Base-by-base conservation (phyloP, 768 basidiomycete genomes). In the Clitopilus hobsonii region DNA sequence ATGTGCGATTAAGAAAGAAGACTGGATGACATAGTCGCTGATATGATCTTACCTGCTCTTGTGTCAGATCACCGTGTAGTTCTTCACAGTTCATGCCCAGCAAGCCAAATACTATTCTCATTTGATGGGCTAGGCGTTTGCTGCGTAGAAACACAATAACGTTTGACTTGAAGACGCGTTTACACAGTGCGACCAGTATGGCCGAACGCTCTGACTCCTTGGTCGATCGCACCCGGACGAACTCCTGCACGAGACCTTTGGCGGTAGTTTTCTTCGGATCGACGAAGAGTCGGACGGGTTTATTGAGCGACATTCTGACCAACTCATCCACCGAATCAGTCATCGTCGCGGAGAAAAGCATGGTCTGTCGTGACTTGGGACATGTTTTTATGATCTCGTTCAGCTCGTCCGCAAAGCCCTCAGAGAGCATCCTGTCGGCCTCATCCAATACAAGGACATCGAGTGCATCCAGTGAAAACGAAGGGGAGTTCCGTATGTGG, bases 331-430 rank as follows among this genome's bases (percentile, higher is more conserved):
- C 89, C 1, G 90, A 89, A 69, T 99, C 97, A 3, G 95, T 98
- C 90, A 98, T 98, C 1, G 97, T 99, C 2, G 97, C 97, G 0
- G 94, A 97, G 72, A 99, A 99, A 30, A 99, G 79, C 94, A 99
- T 96, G 3, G 97, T 98, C 68, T 98, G 97, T 30, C 97, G 83
- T 23, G 89, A 88, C 20, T 71, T 70, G 1, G 94, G 94, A 66
- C 94, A 97, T 16, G 90, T 82, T 63, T 86, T 88, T 71, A 98
- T 86, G 62, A 99, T 97, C 71, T 99, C 97, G 16, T 83, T 75
- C 28, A 99, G 77, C 69, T 98, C 97, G 67, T 95, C 97, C 6
- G 89, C 85, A 73, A 98, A 99, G 24, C 95, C 97, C 69, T 94
- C 91, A 1, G 84, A 87, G 28, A 99, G 83, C 92, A 99, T 98